Base-by-base conservation (phyloP, 371 early-diverging fungal genomes). In the Thermomucor indicae-seudaticae region DNA sequence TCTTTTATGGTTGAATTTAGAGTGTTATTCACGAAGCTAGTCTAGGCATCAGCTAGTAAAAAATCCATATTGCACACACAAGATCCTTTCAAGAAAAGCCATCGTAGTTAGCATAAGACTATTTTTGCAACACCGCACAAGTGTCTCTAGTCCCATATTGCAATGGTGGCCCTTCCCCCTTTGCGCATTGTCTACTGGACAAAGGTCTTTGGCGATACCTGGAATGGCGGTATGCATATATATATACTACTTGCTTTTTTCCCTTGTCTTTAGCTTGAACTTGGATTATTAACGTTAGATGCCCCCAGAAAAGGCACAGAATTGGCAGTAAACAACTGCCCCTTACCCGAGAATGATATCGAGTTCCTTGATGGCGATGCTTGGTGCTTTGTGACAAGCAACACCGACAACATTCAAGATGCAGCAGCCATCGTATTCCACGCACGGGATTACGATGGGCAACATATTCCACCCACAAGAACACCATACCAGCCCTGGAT, bases 131-230 rank as follows among this genome's bases (percentile, higher is more conserved):
- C n/a, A n/a, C n/a, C n/a, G n/a, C n/a, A n/a, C n/a, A n/a, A n/a
- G n/a, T n/a, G n/a, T n/a, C n/a, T n/a, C n/a, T n/a, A n/a, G n/a
- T n/a, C n/a, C n/a, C n/a, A n/a, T n/a, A n/a, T n/a, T n/a, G n/a
- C n/a, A 20, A 50, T 50, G 50, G 50, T 23, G 3, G 23, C 19
- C 31, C 14, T 52, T 38, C 63, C 63, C 6, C 72, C 72, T 1
- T 32, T 72, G 8, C 56, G 48, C 52, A 58, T 67, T 31, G 57
- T 67, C 8, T 64, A 67, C 56, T 60, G 63, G 54, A 62, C 72
- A 25, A 16, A 31, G 14, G 58, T 62, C 53, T 72, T 72, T 42
- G 48, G 48, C 22, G 47, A 24, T 10, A 20, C 27, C 25, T 55
- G 51, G 30, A 49, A 55, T 17, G 53, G 46, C 23, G 57, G 62